Percentiles rank a stretch among this genome's conserved stretches.
These are phyloP conservation scores for Sphaerulina populicola DNA, from an alignment of 2,329 filamentous ascomycete species.

Conservation along the genomic window DNA sequence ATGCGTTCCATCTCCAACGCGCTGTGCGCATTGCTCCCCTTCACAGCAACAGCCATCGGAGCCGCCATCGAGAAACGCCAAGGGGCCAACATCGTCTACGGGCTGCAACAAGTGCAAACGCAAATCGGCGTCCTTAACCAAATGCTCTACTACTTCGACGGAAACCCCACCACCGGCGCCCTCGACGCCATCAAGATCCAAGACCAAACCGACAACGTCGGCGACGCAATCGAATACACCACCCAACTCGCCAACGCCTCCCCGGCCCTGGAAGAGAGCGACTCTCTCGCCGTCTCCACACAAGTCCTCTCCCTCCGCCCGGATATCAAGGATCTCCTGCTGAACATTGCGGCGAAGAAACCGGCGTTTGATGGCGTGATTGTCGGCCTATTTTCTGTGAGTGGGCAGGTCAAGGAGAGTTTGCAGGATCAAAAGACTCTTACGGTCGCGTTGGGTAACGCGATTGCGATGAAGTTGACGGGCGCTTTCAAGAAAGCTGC, in stretches of 20 bases:
- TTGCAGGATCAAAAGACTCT: conserved; percentile 10
- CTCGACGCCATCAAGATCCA: conserved; percentile 2
- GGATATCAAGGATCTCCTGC: neutral
- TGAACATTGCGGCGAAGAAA: neutral
- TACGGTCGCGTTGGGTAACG: neutral
- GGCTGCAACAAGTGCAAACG: conserved; percentile 1
- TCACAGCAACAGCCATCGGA: neutral
- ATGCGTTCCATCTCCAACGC: neutral
- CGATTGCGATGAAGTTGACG: conserved; percentile 5
- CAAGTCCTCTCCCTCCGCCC: conserved; percentile 2
- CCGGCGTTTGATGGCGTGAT: neutral
- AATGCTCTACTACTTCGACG: neutral
- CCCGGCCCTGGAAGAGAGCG: neutral
- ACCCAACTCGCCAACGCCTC: neutral
- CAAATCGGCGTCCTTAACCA: neutral
- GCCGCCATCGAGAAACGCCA: neutral
- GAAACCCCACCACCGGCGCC: neutral
- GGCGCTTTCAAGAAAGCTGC: conserved; percentile 1
- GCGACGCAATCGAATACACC: neutral
- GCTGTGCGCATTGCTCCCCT: neutral
- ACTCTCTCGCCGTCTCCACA: conserved; percentile 1
- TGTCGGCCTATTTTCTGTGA: neutral
- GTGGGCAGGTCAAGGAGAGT: conserved; percentile 1
- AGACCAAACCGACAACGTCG: conserved; percentile 2
- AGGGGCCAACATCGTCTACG: conserved; percentile 1